Evolutionary conservation across 768 basidiomycete species (phyloP), one percentile per base, ranked within the genome.

Genomic region (Russula vinacea): DNA sequence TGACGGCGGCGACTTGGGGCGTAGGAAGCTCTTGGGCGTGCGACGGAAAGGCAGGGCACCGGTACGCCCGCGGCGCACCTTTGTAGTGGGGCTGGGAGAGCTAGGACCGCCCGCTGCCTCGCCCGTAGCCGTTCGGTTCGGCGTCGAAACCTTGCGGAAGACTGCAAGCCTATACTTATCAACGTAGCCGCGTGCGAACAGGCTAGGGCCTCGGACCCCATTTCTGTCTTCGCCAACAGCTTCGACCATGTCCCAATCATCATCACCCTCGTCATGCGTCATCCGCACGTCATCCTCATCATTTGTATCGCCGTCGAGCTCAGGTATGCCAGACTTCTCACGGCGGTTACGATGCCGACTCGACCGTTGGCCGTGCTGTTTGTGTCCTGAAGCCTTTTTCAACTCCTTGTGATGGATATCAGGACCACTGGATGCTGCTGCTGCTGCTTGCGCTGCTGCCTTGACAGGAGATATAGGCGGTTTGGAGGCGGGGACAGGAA

Each of bases 161-260:
- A 93, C 91, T 17, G 89, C 86, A 59, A 96, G 78, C 62, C 84
- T 81, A 73, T 95, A 96, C 59, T 89, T 82, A 73, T 96, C 93
- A 57, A 94, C 91, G 54, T 94, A 90, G 6, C 93, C 93, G n/a
- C 92, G 85, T 49, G 93, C 88, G 71, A 94, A 94, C 44, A 94
- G 80, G 71, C 88, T 94, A 22, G 85, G 83, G 8, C 86, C 91
- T 71, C 87, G 86, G 29, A 87, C 78, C 19, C 92, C 91, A 66
- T 94, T 93, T 65, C 86, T 81, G 62, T 92, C 92, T 71, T 92
- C 91, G 67, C 88, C 88, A 6, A 78, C 89, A 44, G 83, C 83
- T 70, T 93, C 90, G 65, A 96, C 82, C 67, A 94, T 84, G 81
- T 94, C 93, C 93, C 94, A 96, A 62, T 94, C 93, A 47, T 92